Conservation (phyloP, 257 asterid genomes). For the Solanum verrucosum region DNA sequence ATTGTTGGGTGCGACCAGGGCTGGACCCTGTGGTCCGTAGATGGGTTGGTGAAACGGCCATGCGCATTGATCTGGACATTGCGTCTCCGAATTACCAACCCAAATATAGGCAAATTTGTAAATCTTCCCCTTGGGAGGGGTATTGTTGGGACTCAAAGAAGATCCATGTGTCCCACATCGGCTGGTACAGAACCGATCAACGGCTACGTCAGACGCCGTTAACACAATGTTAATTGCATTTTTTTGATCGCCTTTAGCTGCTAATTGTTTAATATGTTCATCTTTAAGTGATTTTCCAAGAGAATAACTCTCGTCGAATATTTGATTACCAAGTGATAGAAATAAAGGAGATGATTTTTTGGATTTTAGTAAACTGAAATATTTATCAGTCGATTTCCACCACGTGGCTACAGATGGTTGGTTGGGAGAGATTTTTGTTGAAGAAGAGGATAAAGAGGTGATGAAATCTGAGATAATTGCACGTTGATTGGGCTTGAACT, state of each 20-base stretch:
- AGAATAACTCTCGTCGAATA: too few relatives aligned
- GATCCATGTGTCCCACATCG: conserved; percentile 56
- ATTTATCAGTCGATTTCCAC: conserved; percentile 37
- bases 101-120: conserved; percentile 45
- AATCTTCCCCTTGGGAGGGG: conserved; percentile 15
- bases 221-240: conserved; percentile 42
- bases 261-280: conserved; percentile 24
- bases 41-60: conserved; percentile 62
- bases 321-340: background rate
- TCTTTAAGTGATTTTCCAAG: too few relatives aligned
- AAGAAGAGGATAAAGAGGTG: conserved; percentile 16
- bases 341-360: conserved; percentile 10
- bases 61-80: conserved; percentile 49
- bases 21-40: conserved; percentile 47
- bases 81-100: conserved; percentile 48
- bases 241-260: conserved; percentile 28
- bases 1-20: conserved; percentile 42
- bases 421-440: conserved; percentile 1
- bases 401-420: conserved; percentile 36
- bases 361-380: conserved; percentile 18
- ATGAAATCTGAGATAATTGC: conserved; percentile 26
- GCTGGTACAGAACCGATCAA: conserved; percentile 39
- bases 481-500: conserved; percentile 23
- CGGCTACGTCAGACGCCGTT: conserved; percentile 42
- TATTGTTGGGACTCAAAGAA: conserved; percentile 10